A percentile compares a stretch with the other conserved stretches of the same genome.
Evolutionary conservation across 306 rosid species (phyloP).

Genomic region (Lagenaria siceraria): DNA sequence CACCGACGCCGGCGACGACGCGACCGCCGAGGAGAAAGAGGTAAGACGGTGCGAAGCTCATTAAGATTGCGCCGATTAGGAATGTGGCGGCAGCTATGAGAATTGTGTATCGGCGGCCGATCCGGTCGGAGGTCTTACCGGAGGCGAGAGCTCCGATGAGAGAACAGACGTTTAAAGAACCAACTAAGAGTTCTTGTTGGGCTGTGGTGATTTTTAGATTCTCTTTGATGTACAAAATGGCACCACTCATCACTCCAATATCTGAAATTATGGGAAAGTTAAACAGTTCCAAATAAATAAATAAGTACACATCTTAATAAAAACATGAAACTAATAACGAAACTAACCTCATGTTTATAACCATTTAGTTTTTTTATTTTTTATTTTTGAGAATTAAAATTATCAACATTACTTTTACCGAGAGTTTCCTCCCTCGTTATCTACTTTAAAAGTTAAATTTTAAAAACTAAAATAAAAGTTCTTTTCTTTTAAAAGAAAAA

Average conservation of each 20-base stretch:
- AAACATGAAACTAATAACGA: too few relatives aligned
- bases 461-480: too few relatives aligned
- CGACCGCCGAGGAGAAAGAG: constrained; percentile 38
- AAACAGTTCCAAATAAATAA: too few relatives aligned
- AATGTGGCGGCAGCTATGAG: constrained; percentile 41
- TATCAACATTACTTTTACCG: too few relatives aligned
- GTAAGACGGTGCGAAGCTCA: constrained; percentile 64
- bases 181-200: constrained; percentile 26
- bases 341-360: too few relatives aligned
- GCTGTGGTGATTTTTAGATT: constrained; percentile 17
- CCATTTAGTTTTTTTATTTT: too few relatives aligned
- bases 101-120: constrained; percentile 32
- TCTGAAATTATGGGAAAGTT: too few relatives aligned
- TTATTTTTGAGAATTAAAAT: too few relatives aligned
- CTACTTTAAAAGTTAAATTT: too few relatives aligned
- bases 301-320: too few relatives aligned
- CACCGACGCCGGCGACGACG: constrained; percentile 57
- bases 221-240: constrained; percentile 24
- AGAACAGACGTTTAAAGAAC: constrained; percentile 30
- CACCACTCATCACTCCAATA: constrained; percentile 42
- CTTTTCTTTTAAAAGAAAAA: too few relatives aligned
- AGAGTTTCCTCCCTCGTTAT: too few relatives aligned
- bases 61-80: constrained; percentile 45
- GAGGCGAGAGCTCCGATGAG: constrained; percentile 25
- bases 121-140: constrained; percentile 24